Evolutionary conservation across 768 basidiomycete genomes (phyloP).

Genomic region (Suillus discolor): DNA sequence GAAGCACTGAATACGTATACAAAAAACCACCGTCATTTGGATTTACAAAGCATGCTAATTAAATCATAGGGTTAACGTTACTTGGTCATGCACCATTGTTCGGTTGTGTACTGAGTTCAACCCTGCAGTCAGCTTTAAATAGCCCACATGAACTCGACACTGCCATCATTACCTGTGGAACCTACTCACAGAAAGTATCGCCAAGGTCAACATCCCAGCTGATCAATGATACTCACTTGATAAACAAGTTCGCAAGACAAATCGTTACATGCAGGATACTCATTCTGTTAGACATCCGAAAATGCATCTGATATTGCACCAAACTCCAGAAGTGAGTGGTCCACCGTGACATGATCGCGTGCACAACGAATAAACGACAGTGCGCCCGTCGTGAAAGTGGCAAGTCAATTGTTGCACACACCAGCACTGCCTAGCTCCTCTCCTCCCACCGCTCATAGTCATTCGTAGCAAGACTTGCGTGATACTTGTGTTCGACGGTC

Average conservation of each 20-base stretch:
- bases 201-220: background rate
- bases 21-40: background rate
- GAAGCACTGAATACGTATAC: background rate
- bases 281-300: background rate
- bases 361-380: background rate
- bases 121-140: background rate
- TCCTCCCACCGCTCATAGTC: constrained; percentile 72
- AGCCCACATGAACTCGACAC: background rate
- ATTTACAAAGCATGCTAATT: background rate
- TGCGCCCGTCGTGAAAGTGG: background rate
- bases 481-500: constrained; percentile 71
- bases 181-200: background rate
- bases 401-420: background rate
- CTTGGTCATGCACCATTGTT: background rate
- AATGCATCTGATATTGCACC: background rate
- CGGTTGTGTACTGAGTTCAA: background rate
- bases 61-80: background rate
- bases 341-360: background rate
- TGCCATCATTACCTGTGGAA: background rate
- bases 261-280: background rate
- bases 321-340: background rate
- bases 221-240: background rate
- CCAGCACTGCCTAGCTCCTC: constrained; percentile 43
- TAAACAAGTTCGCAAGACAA: background rate
- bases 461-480: constrained; percentile 53